Evolutionary conservation across 805 yeast genomes (phyloP).

Genomic region (Lipomyces anomalus): DNA sequence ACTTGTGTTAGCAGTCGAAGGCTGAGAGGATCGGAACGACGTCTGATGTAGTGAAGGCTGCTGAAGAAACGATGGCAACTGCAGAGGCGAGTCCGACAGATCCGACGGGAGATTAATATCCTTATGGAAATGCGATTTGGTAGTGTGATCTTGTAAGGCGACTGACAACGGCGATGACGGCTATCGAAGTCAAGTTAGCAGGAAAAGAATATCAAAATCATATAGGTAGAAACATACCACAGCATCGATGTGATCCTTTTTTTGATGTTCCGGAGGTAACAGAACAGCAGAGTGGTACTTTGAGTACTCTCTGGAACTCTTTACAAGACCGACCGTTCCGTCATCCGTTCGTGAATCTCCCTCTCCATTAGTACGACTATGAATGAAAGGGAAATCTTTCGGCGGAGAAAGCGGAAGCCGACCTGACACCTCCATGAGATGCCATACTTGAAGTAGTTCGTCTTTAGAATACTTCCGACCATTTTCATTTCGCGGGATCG

Average conservation of each 20-base stretch:
- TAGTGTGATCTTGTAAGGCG: too few species aligned
- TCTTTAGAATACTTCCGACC: slow-evolving; percentile 18
- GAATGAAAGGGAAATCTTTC: background rate
- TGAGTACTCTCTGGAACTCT: background rate
- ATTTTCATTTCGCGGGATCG: slow-evolving; percentile 10
- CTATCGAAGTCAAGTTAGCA: too few species aligned
- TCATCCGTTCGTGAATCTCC: background rate
- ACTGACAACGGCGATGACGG: too few species aligned
- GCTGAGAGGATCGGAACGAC: background rate
- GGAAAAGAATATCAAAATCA: too few species aligned
- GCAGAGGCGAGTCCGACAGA: too few species aligned
- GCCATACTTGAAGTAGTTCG: slow-evolving; percentile 9
- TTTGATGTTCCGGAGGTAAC: background rate
- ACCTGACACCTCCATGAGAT: background rate
- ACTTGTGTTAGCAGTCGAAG: background rate
- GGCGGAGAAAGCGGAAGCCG: background rate
- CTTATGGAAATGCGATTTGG: too few species aligned
- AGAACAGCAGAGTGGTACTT: background rate
- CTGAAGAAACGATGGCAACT: background rate
- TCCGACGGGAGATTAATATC: too few species aligned
- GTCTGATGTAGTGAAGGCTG: background rate
- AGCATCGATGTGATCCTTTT: too few species aligned
- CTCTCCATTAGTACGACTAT: background rate
- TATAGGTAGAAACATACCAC: too few species aligned
- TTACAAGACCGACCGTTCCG: background rate